phyloP scores from a whole-genome alignment of 208 protist species.

The Crithidia sp. region DNA sequence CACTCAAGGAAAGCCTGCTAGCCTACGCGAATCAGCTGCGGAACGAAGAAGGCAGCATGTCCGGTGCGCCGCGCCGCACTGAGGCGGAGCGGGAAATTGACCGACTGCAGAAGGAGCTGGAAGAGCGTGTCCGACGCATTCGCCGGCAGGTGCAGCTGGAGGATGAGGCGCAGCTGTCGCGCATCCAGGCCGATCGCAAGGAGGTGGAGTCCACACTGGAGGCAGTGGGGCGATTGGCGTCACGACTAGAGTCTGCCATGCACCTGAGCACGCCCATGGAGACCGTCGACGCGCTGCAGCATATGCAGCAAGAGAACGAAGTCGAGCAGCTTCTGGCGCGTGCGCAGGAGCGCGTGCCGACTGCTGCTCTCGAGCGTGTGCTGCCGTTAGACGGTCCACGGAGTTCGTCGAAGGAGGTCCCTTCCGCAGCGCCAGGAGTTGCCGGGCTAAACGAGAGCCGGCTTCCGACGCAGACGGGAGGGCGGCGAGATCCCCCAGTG shows the following conservation, averaged over 20 bases:
- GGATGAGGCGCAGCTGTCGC: slow-evolving; percentile 48
- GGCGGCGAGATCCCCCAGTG: neutral
- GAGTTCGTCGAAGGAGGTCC: neutral
- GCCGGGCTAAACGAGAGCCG: slow-evolving; percentile 45
- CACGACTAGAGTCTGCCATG: slow-evolving; percentile 35
- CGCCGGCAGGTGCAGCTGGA: slow-evolving; percentile 40
- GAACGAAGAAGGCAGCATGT: slow-evolving; percentile 47
- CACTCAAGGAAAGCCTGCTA: slow-evolving; percentile 50
- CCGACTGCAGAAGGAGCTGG: slow-evolving; percentile 63
- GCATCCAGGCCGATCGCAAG: slow-evolving; percentile 41
- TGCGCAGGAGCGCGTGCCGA: slow-evolving; percentile 38
- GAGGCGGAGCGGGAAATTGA: slow-evolving; percentile 58
- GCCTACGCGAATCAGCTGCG: slow-evolving; percentile 47
- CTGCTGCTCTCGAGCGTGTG: slow-evolving; percentile 45
- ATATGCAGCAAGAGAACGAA: slow-evolving; percentile 53
- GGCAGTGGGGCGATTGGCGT: slow-evolving; percentile 35
- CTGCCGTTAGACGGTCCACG: slow-evolving; percentile 39
- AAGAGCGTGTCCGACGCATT: slow-evolving; percentile 55
- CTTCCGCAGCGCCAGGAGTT: slow-evolving; percentile 2
- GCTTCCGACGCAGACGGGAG: neutral
- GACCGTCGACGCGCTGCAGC: slow-evolving; percentile 58
- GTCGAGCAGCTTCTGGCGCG: slow-evolving; percentile 54
- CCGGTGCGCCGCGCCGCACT: slow-evolving; percentile 46
- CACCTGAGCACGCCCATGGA: slow-evolving; percentile 32
- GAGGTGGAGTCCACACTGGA: slow-evolving; percentile 39